Evolutionary conservation across 108 stramenopile genomes (phyloP).

Genomic region (Tribonema minus): DNA sequence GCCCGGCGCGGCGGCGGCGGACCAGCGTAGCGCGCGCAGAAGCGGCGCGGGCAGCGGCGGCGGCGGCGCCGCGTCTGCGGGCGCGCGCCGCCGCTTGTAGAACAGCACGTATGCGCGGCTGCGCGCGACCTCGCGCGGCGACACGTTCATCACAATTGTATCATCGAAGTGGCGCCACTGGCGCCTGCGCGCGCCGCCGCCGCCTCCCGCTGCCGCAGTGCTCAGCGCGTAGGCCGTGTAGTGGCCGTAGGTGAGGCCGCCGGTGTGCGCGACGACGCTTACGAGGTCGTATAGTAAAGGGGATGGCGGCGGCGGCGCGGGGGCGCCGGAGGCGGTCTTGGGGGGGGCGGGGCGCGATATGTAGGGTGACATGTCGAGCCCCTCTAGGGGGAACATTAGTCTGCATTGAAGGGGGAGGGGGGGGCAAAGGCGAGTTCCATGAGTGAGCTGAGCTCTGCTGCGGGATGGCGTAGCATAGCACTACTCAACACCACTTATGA

Average conservation of each 20-base stretch:
- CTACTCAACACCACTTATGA: too few relatives aligned
- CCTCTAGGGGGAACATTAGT: constrained; percentile 19
- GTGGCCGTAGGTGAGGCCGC: constrained; percentile 20
- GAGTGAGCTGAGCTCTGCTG: too few relatives aligned
- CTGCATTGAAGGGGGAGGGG: too few relatives aligned
- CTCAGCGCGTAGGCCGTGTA: constrained; percentile 5
- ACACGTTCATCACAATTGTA: not conserved
- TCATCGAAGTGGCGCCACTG: constrained; percentile 18
- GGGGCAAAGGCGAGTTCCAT: too few relatives aligned
- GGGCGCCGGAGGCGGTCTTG: not conserved
- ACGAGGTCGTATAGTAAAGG: constrained; percentile 21
- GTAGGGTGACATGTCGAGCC: constrained; percentile 23
- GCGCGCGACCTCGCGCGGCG: not conserved
- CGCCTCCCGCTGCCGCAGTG: not conserved
- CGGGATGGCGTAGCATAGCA: too few relatives aligned
- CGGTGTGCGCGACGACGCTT: constrained; percentile 19
- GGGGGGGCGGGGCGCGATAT: not conserved
- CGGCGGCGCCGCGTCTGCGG: too few relatives aligned
- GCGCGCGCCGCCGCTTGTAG: constrained; percentile 11
- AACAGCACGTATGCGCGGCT: constrained; percentile 13
- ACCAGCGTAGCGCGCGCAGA: too few relatives aligned
- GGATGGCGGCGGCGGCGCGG: not conserved
- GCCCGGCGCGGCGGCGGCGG: too few relatives aligned
- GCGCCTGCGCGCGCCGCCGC: too few relatives aligned
- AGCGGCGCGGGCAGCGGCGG: too few relatives aligned